Evolutionary conservation across 768 basidiomycete species (phyloP).

Genomic region (Glaciozyma antarctica): DNA sequence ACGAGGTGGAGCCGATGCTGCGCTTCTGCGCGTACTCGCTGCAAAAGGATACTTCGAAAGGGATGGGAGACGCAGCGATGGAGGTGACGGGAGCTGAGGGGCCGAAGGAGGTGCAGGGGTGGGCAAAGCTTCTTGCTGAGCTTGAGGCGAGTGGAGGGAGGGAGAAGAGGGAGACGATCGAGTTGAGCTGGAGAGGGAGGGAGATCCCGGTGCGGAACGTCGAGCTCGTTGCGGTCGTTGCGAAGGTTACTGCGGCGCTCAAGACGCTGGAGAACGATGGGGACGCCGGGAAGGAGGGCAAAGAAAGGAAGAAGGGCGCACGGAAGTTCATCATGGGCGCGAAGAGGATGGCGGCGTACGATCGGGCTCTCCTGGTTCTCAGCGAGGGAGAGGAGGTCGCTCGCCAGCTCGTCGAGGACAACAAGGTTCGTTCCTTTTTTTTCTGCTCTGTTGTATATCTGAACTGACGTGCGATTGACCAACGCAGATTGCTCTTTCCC

Average conservation of each 20-base stretch:
- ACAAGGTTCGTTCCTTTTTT: slow-evolving; percentile 44
- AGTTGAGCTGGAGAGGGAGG: slow-evolving; percentile 55
- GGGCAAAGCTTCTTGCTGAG: slow-evolving; percentile 42
- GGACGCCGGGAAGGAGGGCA: slow-evolving; percentile 32
- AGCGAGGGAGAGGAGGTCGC: slow-evolving; percentile 85
- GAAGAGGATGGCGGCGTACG: slow-evolving; percentile 74
- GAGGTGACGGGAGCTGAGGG: slow-evolving; percentile 54
- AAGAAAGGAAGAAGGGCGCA: slow-evolving; percentile 38
- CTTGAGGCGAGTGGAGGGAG: slow-evolving; percentile 38
- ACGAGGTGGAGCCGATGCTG: slow-evolving; percentile 83
- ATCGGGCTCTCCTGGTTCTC: slow-evolving; percentile 68
- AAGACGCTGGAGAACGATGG: slow-evolving; percentile 44
- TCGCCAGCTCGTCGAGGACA: slow-evolving; percentile 67
- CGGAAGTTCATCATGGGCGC: slow-evolving; percentile 42
- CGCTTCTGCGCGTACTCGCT: slow-evolving; percentile 79
- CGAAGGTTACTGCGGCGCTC: slow-evolving; percentile 73
- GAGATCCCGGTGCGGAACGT: slow-evolving; percentile 78
- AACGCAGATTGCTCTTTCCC: slow-evolving; percentile 28
- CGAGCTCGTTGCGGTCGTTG: slow-evolving; percentile 75
- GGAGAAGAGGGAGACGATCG: slow-evolving; percentile 38
- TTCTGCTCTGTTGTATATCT: neutral
- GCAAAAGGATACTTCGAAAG: slow-evolving; percentile 53
- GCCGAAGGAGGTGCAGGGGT: slow-evolving; percentile 56
- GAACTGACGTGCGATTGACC: no score
- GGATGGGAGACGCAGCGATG: slow-evolving; percentile 48